Percentiles rank a stretch among this genome's conserved stretches.
Evolutionary conservation across 169 alveolate species (phyloP).

Genomic region (Plasmodium relictum): DNA sequence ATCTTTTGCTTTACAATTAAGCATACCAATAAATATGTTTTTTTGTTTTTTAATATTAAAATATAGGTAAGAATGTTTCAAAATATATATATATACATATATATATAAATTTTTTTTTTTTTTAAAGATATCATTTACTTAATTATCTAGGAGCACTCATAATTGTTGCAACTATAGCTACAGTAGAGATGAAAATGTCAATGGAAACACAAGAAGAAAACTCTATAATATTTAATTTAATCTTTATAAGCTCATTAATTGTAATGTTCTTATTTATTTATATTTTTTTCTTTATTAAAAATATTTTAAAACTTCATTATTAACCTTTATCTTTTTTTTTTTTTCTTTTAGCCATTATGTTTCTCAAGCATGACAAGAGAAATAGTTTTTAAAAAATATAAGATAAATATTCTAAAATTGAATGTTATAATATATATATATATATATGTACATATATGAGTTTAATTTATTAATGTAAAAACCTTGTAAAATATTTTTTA

Average conservation of each 20-base stretch:
- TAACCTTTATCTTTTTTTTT: not conserved
- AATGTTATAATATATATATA: slow-evolving; percentile 33
- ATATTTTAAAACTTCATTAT: not conserved
- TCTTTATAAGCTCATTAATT: slow-evolving; percentile 35
- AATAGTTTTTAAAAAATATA: slow-evolving; percentile 40
- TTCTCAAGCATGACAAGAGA: slow-evolving; percentile 76
- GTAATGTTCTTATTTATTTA: slow-evolving; percentile 7
- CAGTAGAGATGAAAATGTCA: slow-evolving; percentile 47
- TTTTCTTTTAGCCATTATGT: slow-evolving; percentile 35
- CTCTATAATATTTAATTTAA: slow-evolving; percentile 50
- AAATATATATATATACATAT: not conserved
- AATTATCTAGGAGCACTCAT: slow-evolving; percentile 51
- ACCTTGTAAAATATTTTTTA: not conserved
- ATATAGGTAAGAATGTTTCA: slow-evolving; percentile 32
- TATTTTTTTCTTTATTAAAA: not conserved
- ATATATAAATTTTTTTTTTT: not conserved
- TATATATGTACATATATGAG: not conserved
- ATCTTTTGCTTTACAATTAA: slow-evolving; percentile 50
- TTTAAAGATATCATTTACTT: slow-evolving; percentile 46
- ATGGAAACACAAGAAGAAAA: slow-evolving; percentile 67
- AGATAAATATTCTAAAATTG: slow-evolving; percentile 46
- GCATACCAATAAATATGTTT: slow-evolving; percentile 58
- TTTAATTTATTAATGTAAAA: not conserved
- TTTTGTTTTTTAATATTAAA: slow-evolving; percentile 43
- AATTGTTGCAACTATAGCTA: slow-evolving; percentile 49